phyloP scores from a whole-genome alignment of 2,329 filamentous ascomycete species.

The Sarocladium brachiariae region DNA sequence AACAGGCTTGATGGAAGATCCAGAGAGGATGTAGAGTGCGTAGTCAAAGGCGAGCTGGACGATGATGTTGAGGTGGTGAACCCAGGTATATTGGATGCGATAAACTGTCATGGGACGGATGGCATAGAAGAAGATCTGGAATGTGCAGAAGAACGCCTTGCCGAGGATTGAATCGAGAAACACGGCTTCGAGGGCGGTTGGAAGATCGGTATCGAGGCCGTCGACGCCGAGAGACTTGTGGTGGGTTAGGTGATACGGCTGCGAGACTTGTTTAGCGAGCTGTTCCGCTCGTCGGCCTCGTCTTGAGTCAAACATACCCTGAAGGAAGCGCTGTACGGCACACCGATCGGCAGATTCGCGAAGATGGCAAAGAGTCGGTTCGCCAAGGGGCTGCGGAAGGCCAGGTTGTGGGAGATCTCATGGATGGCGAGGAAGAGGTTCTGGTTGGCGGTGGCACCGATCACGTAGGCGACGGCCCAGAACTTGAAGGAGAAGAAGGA shows the following conservation, averaged over 20 bases:
- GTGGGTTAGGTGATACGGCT: constrained; percentile 96
- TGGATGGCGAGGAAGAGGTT: constrained; percentile 98
- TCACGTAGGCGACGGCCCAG: constrained; percentile 78
- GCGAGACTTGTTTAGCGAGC: constrained; percentile 18
- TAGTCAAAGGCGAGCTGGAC: constrained; percentile 75
- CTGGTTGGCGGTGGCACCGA: constrained; percentile 95
- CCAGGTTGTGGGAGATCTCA: constrained; percentile 97
- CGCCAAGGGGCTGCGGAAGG: constrained; percentile 71
- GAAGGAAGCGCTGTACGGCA: constrained; percentile 95
- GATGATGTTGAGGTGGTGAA: constrained; percentile 76
- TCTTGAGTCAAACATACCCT: constrained; percentile 48
- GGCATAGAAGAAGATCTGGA: constrained; percentile 98
- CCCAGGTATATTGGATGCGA: constrained; percentile 74
- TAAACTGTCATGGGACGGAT: constrained; percentile 93
- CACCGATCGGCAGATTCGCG: constrained; percentile 90
- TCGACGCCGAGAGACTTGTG: constrained; percentile 98
- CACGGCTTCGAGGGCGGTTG: constrained; percentile 82
- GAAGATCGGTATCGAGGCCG: constrained; percentile 91
- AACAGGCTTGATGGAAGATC: constrained; percentile 52
- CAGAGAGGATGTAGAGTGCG: constrained; percentile 50
- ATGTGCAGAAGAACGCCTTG: constrained; percentile 98
- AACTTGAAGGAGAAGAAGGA: constrained; percentile 78
- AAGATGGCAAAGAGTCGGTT: constrained; percentile 88
- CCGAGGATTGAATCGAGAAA: constrained; percentile 92
- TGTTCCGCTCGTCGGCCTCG: neutral